A percentile compares a stretch with the other conserved stretches of the same genome.
Evolutionary conservation across 148 eudicot genomes (phyloP).

Genomic region (Vaccinium corymbosum): DNA sequence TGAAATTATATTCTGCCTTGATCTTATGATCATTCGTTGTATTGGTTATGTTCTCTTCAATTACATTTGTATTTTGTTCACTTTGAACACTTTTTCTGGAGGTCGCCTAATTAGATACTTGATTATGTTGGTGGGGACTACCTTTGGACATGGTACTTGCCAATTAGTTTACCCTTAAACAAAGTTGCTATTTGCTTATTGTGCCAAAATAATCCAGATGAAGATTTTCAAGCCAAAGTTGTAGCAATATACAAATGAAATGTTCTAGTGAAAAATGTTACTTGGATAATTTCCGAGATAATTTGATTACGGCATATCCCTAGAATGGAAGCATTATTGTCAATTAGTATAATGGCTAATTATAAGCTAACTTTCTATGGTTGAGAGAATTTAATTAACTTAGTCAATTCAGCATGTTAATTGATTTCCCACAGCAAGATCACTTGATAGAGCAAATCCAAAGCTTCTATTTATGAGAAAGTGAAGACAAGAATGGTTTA

Average conservation of each 20-base stretch:
- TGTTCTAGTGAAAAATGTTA: too few relatives aligned
- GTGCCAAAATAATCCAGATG: too few relatives aligned
- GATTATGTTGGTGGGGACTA: not conserved
- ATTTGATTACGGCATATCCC: not conserved
- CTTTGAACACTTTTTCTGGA: too few relatives aligned
- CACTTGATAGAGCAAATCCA: slow-evolving; percentile 43
- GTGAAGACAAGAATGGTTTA: slow-evolving; percentile 46
- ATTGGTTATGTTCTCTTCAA: too few relatives aligned
- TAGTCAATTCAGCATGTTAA: not conserved
- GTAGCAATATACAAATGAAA: too few relatives aligned
- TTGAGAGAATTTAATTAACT: too few relatives aligned
- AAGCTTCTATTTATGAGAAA: slow-evolving; percentile 25
- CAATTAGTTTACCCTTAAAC: not conserved
- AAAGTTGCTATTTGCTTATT: not conserved
- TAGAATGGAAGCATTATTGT: not conserved
- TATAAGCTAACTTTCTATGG: not conserved
- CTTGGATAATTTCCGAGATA: not conserved
- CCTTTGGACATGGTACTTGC: not conserved
- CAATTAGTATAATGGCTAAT: not conserved
- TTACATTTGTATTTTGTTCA: too few relatives aligned
- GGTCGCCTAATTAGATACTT: not conserved
- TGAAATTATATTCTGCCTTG: too few relatives aligned
- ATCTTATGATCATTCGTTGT: too few relatives aligned
- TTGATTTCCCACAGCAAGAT: slow-evolving; percentile 39
- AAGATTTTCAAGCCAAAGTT: too few relatives aligned